These are phyloP conservation scores for Alliaria petiolata DNA, from an alignment of 345 rosid genomes.

Conservation along the genomic window DNA sequence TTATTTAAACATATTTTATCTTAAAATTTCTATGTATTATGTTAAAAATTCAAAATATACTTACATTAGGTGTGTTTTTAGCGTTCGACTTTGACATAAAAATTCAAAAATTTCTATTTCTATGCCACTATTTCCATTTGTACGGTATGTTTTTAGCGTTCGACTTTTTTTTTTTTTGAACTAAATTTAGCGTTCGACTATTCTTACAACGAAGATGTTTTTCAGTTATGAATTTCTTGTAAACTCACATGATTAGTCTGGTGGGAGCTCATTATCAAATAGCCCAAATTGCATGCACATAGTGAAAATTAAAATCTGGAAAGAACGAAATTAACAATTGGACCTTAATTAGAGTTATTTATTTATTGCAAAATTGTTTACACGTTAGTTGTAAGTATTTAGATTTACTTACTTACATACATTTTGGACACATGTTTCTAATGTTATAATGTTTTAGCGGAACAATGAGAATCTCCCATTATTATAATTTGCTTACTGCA, in stretches of 20 bases:
- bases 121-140: constrained; percentile 14
- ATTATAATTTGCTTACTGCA: too few species aligned
- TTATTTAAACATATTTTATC: too few species aligned
- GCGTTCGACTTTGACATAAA: neutral
- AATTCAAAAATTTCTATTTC: too few species aligned
- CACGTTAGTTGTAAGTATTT: neutral
- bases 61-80: neutral
- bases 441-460: neutral
- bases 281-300: neutral
- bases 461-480: too few species aligned
- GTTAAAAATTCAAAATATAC: too few species aligned
- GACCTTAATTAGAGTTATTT: neutral
- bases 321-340: neutral
- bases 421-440: neutral
- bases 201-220: neutral
- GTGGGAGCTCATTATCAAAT: neutral
- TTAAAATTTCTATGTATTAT: too few species aligned
- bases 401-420: neutral
- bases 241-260: neutral
- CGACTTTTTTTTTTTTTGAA: too few species aligned
- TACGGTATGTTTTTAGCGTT: constrained; percentile 9
- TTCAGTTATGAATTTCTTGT: neutral
- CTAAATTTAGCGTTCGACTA: too few species aligned
- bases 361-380: neutral
- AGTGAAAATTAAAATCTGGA: neutral